A percentile compares a stretch with the other conserved stretches of the same genome.
Conservation (phyloP, 805 yeast species). For the Myxozyma geophila region DNA sequence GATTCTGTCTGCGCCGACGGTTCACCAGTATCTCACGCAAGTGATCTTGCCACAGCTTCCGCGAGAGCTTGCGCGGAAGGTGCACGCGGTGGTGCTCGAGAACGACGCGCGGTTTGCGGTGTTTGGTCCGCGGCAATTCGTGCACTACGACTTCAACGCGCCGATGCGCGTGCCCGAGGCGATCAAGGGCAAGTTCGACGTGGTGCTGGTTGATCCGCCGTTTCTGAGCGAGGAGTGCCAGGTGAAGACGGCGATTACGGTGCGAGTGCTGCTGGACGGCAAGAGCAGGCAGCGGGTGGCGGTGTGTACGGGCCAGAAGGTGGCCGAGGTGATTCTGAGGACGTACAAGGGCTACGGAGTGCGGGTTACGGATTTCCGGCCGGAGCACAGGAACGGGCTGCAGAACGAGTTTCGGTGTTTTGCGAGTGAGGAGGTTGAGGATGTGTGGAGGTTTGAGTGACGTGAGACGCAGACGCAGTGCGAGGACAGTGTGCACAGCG, state of each 20-base stretch:
- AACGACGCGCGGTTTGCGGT: slow-evolving; percentile 76
- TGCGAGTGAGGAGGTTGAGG: slow-evolving; percentile 69
- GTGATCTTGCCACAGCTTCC: slow-evolving; percentile 24
- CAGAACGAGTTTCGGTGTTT: slow-evolving; percentile 89
- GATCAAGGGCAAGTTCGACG: slow-evolving; percentile 65
- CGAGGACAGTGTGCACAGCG: no score
- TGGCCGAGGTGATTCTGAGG: slow-evolving; percentile 63
- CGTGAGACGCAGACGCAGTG: no score
- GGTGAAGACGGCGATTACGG: slow-evolving; percentile 65
- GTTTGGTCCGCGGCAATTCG: slow-evolving; percentile 67
- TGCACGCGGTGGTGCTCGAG: slow-evolving; percentile 58
- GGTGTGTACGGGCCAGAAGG: slow-evolving; percentile 90
- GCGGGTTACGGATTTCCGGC: slow-evolving; percentile 62
- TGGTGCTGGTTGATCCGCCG: slow-evolving; percentile 86
- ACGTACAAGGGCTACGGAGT: slow-evolving; percentile 67
- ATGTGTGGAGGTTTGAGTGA: slow-evolving; percentile 60
- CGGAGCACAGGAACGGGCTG: slow-evolving; percentile 82
- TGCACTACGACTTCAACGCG: slow-evolving; percentile 72
- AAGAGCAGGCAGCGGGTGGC: slow-evolving; percentile 47
- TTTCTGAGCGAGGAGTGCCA: slow-evolving; percentile 84
- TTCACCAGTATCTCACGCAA: slow-evolving; percentile 51
- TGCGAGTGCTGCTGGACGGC: slow-evolving; percentile 56
- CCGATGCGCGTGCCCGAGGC: slow-evolving; percentile 66
- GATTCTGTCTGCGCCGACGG: slow-evolving; percentile 88
- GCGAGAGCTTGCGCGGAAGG: slow-evolving; percentile 5